A percentile compares a stretch with the other conserved stretches of the same genome.
These are phyloP conservation scores for Populus davidiana DNA, from an alignment of 345 rosid species.

Conservation along the genomic window DNA sequence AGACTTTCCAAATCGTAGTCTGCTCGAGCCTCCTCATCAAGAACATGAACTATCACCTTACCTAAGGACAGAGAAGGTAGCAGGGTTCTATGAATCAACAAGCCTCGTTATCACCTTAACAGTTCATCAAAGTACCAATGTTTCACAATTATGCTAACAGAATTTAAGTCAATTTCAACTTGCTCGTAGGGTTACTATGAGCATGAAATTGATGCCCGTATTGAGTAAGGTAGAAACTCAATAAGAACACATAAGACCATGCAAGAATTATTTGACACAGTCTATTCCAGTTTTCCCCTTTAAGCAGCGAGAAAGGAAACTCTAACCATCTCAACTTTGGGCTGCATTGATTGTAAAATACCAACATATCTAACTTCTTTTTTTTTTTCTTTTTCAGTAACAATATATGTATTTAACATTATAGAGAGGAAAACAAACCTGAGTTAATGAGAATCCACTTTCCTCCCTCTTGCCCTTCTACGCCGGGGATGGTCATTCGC, in stretches of 20 bases:
- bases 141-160: not conserved
- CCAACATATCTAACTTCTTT: not conserved
- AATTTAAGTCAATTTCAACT: not conserved
- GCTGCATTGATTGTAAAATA: not conserved
- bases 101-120: not conserved
- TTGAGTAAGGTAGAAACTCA: not conserved
- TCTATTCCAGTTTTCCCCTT: not conserved
- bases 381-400: not conserved
- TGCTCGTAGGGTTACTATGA: not conserved
- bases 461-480: conserved; percentile 67
- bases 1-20: conserved; percentile 76
- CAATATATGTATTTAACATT: not conserved
- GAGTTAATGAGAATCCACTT: conserved; percentile 87
- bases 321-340: not conserved
- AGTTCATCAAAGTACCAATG: not conserved
- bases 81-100: not conserved
- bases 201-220: not conserved
- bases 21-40: conserved; percentile 88
- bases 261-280: not conserved
- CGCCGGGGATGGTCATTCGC: conserved; percentile 55
- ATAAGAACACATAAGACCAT: not conserved
- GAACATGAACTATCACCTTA: conserved; percentile 78
- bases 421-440: conserved; percentile 41
- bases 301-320: not conserved
- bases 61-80: conserved; percentile 36